Conservation (phyloP, 2,329 filamentous ascomycete species). For the Calonectria leucothoes region DNA sequence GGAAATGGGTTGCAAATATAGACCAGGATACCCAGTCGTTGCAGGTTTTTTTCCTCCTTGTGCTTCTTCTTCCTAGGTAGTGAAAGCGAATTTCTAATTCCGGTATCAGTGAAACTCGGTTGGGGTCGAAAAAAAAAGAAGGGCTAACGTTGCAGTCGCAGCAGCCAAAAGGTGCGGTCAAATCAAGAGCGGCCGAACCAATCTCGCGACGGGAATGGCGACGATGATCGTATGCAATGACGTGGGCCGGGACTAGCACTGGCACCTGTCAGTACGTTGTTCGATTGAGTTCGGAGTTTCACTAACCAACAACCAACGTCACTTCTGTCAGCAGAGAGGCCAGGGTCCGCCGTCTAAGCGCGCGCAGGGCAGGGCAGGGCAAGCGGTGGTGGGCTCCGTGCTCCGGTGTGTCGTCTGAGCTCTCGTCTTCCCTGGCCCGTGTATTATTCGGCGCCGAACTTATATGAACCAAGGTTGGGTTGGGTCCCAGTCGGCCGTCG, state of each 20-base stretch:
- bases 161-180: constrained; percentile 1
- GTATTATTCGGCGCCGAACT: neutral
- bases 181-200: constrained; percentile 18
- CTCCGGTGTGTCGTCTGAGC: neutral
- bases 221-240: constrained; percentile 42
- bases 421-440: neutral
- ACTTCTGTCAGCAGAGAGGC: constrained; percentile 30
- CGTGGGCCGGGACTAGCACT: constrained; percentile 28
- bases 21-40: constrained; percentile 11
- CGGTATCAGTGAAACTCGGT: neutral
- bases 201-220: constrained; percentile 34
- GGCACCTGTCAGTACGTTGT: constrained; percentile 32
- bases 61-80: neutral
- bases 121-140: constrained; percentile 18
- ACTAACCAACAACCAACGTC: constrained; percentile 28
- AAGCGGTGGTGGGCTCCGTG: no score
- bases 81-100: neutral
- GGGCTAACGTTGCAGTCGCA: constrained; percentile 13
- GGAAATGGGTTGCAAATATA: neutral
- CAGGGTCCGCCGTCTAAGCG: constrained; percentile 14
- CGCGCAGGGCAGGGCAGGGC: no score
- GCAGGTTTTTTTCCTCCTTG: neutral
- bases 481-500: neutral
- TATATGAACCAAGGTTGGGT: neutral
- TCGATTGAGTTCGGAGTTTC: constrained; percentile 29